These are phyloP conservation scores for Penicillium bovifimosum DNA, from an alignment of 495 filamentous ascomycete genomes.

Conservation along the genomic window DNA sequence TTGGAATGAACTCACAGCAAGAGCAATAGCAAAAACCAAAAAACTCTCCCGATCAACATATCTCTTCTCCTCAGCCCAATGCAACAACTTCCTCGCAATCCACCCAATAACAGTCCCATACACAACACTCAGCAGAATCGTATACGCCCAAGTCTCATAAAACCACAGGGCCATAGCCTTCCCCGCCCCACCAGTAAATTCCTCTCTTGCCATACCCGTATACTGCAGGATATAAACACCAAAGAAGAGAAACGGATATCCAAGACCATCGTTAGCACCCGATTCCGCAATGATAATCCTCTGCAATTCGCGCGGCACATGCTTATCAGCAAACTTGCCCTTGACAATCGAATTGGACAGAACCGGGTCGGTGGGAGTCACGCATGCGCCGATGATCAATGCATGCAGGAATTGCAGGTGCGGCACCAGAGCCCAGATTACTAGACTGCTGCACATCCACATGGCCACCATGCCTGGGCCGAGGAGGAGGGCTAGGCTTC, in stretches of 20 bases:
- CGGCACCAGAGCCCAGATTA: conserved; percentile 77
- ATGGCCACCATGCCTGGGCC: conserved; percentile 83
- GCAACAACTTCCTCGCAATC: conserved; percentile 73
- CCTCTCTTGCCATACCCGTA: conserved; percentile 51
- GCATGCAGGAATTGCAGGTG: conserved; percentile 69
- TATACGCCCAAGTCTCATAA: conserved; percentile 81
- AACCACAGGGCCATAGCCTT: conserved; percentile 80
- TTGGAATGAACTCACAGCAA: conserved; percentile 62
- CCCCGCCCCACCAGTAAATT: conserved; percentile 50
- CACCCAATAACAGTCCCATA: conserved; percentile 78
- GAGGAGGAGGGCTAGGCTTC: conserved; percentile 65
- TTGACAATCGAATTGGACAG: conserved; percentile 88
- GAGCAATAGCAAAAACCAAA: conserved; percentile 78
- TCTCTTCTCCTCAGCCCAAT: conserved; percentile 75
- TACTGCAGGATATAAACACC: conserved; percentile 81
- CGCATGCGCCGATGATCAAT: conserved; percentile 71
- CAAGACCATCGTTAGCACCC: conserved; percentile 89
- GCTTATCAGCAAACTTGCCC: conserved; percentile 87
- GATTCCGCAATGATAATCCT: conserved; percentile 86
- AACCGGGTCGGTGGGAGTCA: conserved; percentile 90
- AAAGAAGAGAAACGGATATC: conserved; percentile 86
- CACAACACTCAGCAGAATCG: conserved; percentile 68
- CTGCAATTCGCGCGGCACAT: conserved; percentile 77
- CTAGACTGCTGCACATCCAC: conserved; percentile 77
- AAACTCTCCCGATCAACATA: conserved; percentile 91